Evolutionary conservation across 192 early-diverging fungal genomes (phyloP), one percentile per base, ranked within the genome.

Genomic region (Mortierella antarctica): DNA sequence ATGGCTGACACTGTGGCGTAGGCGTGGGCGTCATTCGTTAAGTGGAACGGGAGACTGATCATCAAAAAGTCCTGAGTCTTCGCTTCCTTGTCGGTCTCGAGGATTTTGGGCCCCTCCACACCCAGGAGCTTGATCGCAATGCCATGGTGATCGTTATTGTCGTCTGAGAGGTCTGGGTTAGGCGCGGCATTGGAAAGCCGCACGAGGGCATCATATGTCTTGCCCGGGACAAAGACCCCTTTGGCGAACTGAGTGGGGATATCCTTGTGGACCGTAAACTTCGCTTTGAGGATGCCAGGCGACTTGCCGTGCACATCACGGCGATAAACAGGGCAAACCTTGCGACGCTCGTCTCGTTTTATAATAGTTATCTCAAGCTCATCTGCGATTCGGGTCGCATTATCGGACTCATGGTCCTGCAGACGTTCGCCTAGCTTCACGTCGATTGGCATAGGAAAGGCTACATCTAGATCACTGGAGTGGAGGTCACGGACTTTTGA

Each of bases 191-290:
- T 79, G 0, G 76, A 79, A 17, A 79, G 53, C 6, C 76, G 57
- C 13, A 71, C 39, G 21, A 71, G 21, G 14, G 76, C 76, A 15
- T 79, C 76, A 23, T 79, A 79, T 14, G 55, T 71, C 64, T 71
- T 79, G 40, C 76, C 76, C 0, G 76, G 76, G 62, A 79, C 21
- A 71, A 79, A 79, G 76, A 79, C 44, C 17, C 76, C 76, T 20
- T 71, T 65, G 41, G 62, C 63, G 23, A 71, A 60, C 41, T 67
- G 41, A 17, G 68, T 12, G 6, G 75, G 75, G 44, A 78, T 53
- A 18, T 65, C 39, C 31, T 70, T 51, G 46, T 78, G 52, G 45
- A 78, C 75, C 23, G 14, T 65, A 45, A 78, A 70, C 31, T 65
- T 18, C 23, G 67, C 75, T 23, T 57, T 64, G 54, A 78, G 62